Base-by-base conservation (phyloP, 2,329 filamentous ascomycete species). In the Emergomyces africanus region DNA sequence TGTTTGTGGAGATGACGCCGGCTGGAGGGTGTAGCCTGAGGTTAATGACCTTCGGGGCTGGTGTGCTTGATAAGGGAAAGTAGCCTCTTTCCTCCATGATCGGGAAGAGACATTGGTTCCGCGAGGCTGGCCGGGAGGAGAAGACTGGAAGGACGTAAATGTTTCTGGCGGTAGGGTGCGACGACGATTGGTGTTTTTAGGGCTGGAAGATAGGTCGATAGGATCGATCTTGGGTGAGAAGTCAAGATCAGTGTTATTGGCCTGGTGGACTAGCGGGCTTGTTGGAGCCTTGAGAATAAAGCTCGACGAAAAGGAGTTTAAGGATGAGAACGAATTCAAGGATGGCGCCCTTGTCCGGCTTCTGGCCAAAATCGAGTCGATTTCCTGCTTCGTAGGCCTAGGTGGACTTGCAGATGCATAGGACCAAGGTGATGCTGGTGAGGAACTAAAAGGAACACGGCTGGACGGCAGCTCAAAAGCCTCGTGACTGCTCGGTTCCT, bases 201-300 rank as follows among this genome's bases (percentile, higher is more conserved):
- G 72, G 58, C 68, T 70, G 15, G 73, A 68, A 42, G 74, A 70
- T 41, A 82, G 76, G 54, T 83, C 77, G 57, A 81, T 77, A 48
- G 74, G 72, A 59, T 81, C 77, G 58, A 79, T 71, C 23, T 77
- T 77, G 63, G 81, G 77, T 1, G 83, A 78, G 54, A 87, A 77
- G 60, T 89, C 85, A 25, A 87, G 69, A 64, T 94, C 89, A 6
- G 89, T 86, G 65, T 91, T 94, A 73, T 86, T 95, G 67, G 90
- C 84, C 48, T 90, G 90, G 67, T 96, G 86, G 0, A 95, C 91
- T 12, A 99, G 78, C 15, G 94, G 94, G 67, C 91, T 97, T 1
- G 94, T 97, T 0, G 94, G 92, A 2, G 89, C 83, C 72, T 92
- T 87, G 62, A 95, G 87, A 37, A 88, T 80, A 70, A 96, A 96